Percentiles rank a stretch among this genome's conserved stretches.
phyloP scores from a whole-genome alignment of 2,329 filamentous ascomycete species.

The Cordyceps farinosa region DNA sequence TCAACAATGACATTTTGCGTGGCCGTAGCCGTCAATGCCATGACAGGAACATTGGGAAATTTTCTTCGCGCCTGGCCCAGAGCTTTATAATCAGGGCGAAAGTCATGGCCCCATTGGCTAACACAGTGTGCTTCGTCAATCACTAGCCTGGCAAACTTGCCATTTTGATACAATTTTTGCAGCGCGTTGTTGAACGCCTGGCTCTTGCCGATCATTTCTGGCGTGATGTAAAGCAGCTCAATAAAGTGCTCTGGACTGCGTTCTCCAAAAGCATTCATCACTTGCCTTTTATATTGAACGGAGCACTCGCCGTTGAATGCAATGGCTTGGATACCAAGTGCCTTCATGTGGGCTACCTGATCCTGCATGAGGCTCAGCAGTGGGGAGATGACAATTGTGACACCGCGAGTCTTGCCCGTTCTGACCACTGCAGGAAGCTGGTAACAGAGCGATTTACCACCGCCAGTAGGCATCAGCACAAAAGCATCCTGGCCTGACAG shows the following conservation, averaged over 20 bases:
- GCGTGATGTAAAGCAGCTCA: constrained; percentile 90
- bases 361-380: constrained; percentile 96
- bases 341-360: constrained; percentile 78
- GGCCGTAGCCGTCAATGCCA: constrained; percentile 93
- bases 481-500: constrained; percentile 85
- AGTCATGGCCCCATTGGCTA: constrained; percentile 98
- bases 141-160: constrained; percentile 81
- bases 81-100: constrained; percentile 90
- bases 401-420: constrained; percentile 75
- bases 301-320: constrained; percentile 76
- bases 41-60: constrained; percentile 79
- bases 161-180: constrained; percentile 61
- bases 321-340: constrained; percentile 72
- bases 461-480: constrained; percentile 95
- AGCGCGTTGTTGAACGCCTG: constrained; percentile 63
- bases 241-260: constrained; percentile 69
- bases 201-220: constrained; percentile 92
- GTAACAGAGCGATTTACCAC: constrained; percentile 95
- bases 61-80: constrained; percentile 69
- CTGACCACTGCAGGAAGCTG: constrained; percentile 84
- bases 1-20: constrained; percentile 91
- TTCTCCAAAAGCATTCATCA: constrained; percentile 62
- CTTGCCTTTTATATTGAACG: constrained; percentile 57
- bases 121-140: constrained; percentile 99
- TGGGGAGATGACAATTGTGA: constrained; percentile 94